These are phyloP conservation scores for Wallacemonas sp. DNA, from an alignment of 208 protist genomes.

Conservation along the genomic window DNA sequence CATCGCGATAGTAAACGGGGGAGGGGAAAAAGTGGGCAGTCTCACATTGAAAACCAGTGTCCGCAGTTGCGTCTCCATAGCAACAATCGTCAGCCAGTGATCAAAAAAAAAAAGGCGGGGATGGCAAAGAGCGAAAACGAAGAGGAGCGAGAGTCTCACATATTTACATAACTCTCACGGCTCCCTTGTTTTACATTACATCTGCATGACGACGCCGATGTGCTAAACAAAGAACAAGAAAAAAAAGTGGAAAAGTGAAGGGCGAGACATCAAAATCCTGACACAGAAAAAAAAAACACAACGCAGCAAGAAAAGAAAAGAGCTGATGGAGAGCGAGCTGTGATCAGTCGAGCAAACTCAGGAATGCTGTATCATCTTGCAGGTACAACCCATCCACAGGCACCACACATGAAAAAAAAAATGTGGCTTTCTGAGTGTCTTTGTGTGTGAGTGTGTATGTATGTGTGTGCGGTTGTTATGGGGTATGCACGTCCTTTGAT, in stretches of 20 bases:
- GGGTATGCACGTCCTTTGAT: background rate
- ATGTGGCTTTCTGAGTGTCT: background rate
- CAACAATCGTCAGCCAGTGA: background rate
- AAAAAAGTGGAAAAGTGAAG: conserved; percentile 15
- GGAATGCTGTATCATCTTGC: too few species aligned
- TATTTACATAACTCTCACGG: conserved; percentile 16
- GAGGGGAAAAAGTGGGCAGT: background rate
- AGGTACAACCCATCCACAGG: too few species aligned
- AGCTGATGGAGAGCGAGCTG: background rate
- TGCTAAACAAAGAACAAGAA: too few species aligned
- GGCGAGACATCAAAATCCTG: conserved; percentile 4
- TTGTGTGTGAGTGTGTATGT: background rate
- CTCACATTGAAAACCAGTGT: background rate
- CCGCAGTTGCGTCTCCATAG: background rate
- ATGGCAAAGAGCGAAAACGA: conserved; percentile 16
- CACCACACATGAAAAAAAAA: too few species aligned
- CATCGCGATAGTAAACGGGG: too few species aligned
- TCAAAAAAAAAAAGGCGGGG: conserved; percentile 10
- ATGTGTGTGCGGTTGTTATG: background rate
- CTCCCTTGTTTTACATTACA: conserved; percentile 13
- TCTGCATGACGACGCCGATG: conserved; percentile 10
- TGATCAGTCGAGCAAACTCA: background rate
- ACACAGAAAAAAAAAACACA: conserved; percentile 13
- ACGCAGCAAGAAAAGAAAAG: conserved; percentile 19
- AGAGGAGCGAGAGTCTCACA: conserved; percentile 3